Evolutionary conservation across 1,139 yeast species (phyloP).

Genomic region (Geotrichum candidum): DNA sequence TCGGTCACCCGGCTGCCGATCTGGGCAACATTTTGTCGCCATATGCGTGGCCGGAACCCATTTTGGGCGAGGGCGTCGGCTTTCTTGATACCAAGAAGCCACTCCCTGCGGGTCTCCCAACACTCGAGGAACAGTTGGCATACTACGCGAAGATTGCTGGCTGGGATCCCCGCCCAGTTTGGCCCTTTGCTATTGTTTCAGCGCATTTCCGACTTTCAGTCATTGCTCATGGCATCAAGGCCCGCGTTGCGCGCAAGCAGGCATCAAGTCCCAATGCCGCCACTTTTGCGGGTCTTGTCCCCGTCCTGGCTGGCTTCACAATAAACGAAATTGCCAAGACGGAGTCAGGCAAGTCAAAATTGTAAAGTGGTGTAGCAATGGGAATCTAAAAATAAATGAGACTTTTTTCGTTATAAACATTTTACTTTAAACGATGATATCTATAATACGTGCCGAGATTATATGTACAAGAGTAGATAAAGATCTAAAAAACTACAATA

Average conservation of each 20-base stretch:
- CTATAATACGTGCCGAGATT: too few relatives aligned
- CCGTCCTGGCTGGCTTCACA: conserved; percentile 41
- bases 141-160: conserved; percentile 27
- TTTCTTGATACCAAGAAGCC: conserved; percentile 13
- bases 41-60: conserved; percentile 42
- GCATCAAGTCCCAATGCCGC: conserved; percentile 57
- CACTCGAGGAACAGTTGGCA: conserved; percentile 25
- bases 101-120: conserved; percentile 29
- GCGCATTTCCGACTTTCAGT: conserved; percentile 56
- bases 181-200: conserved; percentile 56
- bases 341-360: conserved; percentile 6
- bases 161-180: conserved; percentile 35
- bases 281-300: conserved; percentile 42
- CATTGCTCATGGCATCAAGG: conserved; percentile 63
- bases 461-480: too few relatives aligned
- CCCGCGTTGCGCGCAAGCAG: conserved; percentile 51
- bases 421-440: not conserved
- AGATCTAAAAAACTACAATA: not conserved
- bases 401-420: not conserved
- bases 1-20: conserved; percentile 64
- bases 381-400: not conserved
- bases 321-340: conserved; percentile 24
- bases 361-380: not conserved
- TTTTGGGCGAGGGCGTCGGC: conserved; percentile 16
- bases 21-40: conserved; percentile 58